A percentile compares a stretch with the other conserved stretches of the same genome.
phyloP scores from a whole-genome alignment of 2,329 filamentous ascomycete species.

The Cytospora leucostoma region DNA sequence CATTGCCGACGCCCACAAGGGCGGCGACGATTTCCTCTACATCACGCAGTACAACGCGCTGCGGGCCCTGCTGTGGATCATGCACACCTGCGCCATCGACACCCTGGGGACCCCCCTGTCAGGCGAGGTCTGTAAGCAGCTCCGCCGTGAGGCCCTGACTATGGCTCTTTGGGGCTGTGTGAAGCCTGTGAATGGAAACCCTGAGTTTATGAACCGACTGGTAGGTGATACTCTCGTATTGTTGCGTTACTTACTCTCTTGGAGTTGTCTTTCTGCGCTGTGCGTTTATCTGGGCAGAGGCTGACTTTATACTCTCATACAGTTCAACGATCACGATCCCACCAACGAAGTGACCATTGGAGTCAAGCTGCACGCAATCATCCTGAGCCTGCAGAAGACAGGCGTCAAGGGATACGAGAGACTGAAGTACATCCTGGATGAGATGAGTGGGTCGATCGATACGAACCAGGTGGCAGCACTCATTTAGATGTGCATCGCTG shows the following conservation, averaged over 20 bases:
- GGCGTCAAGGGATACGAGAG: not conserved
- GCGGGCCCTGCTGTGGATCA: not conserved
- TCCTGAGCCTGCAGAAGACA: not conserved
- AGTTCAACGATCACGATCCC: not conserved
- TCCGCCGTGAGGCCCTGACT: not conserved
- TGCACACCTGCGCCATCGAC: conserved; percentile 9
- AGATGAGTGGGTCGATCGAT: not conserved
- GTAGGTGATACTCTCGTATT: not conserved
- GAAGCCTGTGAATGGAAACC: not conserved
- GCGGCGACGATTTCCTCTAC: not conserved
- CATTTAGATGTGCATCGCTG: not conserved
- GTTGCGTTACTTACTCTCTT: not conserved
- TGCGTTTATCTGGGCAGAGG: not conserved
- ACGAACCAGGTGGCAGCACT: not conserved
- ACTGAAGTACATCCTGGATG: not conserved
- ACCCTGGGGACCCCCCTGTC: not conserved
- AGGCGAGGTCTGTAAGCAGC: not conserved
- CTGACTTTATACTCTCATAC: not conserved
- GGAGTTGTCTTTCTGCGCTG: not conserved
- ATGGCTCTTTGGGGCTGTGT: not conserved
- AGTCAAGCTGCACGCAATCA: not conserved
- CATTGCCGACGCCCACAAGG: too few species aligned
- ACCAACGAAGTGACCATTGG: not conserved
- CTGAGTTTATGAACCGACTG: not conserved
- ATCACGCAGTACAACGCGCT: not conserved